Evolutionary conservation across 495 filamentous ascomycete genomes (phyloP), one percentile per base, ranked within the genome.

Genomic region (Hypoxylon rickii): DNA sequence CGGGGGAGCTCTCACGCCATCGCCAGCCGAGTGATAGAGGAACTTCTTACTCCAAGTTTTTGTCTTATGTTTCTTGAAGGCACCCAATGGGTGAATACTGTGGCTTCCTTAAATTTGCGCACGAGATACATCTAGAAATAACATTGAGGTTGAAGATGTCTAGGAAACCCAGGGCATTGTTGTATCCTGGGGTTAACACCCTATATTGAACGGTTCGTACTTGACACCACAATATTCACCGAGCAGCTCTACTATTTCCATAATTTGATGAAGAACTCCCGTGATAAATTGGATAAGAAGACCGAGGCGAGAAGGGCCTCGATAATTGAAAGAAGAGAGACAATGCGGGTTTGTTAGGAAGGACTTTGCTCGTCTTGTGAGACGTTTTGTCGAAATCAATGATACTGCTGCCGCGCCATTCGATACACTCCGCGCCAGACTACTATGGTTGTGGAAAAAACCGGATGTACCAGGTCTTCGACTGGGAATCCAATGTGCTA

Each of bases 401-500:
- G 36, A 31, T 21, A 19, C 18, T 13, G 44, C 39, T 13, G 32
- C 24, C 24, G 19, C 19, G 7, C 39, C 43, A 29, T 53, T 58
- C 3, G 38, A 49, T 57, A 44, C 38, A 1, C 3, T 58, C 13
- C 39, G 36, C 43, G 48, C 19, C 20, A 48, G 59, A 34, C 32
- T 58, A 24, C 13, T 58, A 21, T 58, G 59, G 53, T 42, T 58
- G 19, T 58, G 42, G 59, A 63, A 54, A 10, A 58, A 41, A 11
- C 54, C 53, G 7, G 59, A 58, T 7, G 38, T 63, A 26, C 53
- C 53, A 36, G 59, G 51, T 13, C 21, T 63, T 10, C 49, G 53
- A 2, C 21, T 63, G 22, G 44, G 44, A 22, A 39, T 63, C 21
- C 49, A 49, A 34, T 58, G 59, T 18, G 49, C 59, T 18, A 58